phyloP scores from a whole-genome alignment of 371 early-diverging fungal genomes.

The Mortierella sp. region DNA sequence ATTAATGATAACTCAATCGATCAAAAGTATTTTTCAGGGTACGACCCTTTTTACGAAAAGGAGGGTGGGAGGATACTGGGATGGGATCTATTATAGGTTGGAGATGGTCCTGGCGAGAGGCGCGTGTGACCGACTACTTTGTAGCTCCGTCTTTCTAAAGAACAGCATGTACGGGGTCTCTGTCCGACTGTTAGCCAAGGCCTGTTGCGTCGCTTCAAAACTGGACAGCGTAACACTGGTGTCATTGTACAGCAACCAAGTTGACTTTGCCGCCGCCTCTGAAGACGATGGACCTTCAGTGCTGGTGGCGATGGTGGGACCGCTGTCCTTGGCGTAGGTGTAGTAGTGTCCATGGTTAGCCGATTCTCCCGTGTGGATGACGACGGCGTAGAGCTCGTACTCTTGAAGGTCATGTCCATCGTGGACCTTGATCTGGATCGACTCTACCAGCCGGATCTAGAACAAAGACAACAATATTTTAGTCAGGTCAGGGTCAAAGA shows the following conservation, averaged over 20 bases:
- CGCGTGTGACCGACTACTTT: background rate
- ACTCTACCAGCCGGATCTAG: slow-evolving; percentile 26
- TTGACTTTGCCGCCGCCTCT: background rate
- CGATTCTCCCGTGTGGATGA: slow-evolving; percentile 56
- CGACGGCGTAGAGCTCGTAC: slow-evolving; percentile 52
- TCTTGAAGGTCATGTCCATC: slow-evolving; percentile 18
- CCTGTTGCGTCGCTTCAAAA: slow-evolving; percentile 40
- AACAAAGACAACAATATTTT: background rate
- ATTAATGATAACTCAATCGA: no score
- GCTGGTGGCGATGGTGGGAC: background rate
- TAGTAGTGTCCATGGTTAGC: slow-evolving; percentile 61
- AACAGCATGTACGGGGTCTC: slow-evolving; percentile 52
- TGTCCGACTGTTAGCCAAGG: slow-evolving; percentile 24
- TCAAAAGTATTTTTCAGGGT: background rate
- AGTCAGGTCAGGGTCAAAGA: background rate
- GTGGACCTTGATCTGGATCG: slow-evolving; percentile 20
- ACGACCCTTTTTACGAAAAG: background rate
- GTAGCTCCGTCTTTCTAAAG: slow-evolving; percentile 18
- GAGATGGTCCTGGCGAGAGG: slow-evolving; percentile 15
- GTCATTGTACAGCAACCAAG: slow-evolving; percentile 48
- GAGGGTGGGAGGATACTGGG: background rate
- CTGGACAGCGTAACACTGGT: slow-evolving; percentile 38
- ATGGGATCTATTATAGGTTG: slow-evolving; percentile 16
- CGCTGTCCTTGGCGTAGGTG: slow-evolving; percentile 53
- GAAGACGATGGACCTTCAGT: background rate